Base-by-base conservation (phyloP, 345 rosid genomes). In the Moricandia moricandioides region DNA sequence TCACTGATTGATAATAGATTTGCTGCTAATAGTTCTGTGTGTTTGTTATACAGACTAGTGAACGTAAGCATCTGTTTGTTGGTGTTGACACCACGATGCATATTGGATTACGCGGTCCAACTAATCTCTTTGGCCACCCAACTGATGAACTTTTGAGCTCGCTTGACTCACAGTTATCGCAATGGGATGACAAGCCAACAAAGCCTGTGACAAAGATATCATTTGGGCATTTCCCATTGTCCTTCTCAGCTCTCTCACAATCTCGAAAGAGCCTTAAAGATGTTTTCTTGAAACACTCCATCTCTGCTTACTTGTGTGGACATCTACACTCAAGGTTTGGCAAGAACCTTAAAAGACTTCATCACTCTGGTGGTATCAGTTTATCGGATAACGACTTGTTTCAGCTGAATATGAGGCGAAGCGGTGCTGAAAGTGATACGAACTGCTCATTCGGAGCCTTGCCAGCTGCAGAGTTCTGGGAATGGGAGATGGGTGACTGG, bases 401-500 rank as follows among this genome's bases (percentile, higher is more conserved):
- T 68, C 99, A 92, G 91, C 77, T 85, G 61, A 86, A 95, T 71
- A 84, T 92, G 74, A 87, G 89, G 63, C 86, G 76, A 69, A 43
- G 52, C 47, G 60, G 86, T 77, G 80, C 66, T 9, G 83, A 61
- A 62, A 81, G 65, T 66, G 55, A 65, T 72, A 57, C 65, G 47
- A 89, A 92, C 71, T 90, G 97, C 69, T 86, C 97, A 4, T 83
- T 73, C 71, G 87, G 84, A 77, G 92, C 87, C 33, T 69, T 77
- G 12, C 78, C 83, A 9, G 54, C 58, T 52, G 67, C 85, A 37
- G 97, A 92, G 35, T 95, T 95, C 78, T 95, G 99, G 97, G 99
- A 95, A 71, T 92, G 99, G 99, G 97, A 92, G 85, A 90, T 90
- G 96, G 97, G 93, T 82, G 99, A 95, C 79, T 95, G 99, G 99